Evolutionary conservation across 2,329 filamentous ascomycete species (phyloP).

Genomic region (Fusarium xyrophilum): DNA sequence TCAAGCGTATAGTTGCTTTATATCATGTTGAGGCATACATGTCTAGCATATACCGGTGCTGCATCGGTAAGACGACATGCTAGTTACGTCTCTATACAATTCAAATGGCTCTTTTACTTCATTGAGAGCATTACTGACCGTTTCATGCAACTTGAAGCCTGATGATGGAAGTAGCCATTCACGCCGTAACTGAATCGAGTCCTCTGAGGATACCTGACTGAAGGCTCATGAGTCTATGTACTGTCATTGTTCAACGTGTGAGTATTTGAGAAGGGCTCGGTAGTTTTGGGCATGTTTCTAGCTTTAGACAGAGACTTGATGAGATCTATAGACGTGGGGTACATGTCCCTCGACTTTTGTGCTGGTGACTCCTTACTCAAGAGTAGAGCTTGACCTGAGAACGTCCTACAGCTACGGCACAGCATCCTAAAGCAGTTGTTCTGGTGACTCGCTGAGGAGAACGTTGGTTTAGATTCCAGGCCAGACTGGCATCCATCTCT

Average conservation of each 20-base stretch:
- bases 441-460: neutral
- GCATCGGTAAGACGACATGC: neutral
- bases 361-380: neutral
- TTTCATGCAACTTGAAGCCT: no score
- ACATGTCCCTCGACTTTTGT: neutral
- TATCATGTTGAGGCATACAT: neutral
- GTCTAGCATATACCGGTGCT: neutral
- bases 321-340: rapidly evolving
- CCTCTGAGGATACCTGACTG: no score
- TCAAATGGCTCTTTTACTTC: neutral
- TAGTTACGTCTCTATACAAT: neutral
- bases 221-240: neutral
- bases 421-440: neutral
- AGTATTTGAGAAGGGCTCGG: neutral
- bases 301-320: neutral
- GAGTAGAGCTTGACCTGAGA: neutral
- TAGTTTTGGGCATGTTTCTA: neutral
- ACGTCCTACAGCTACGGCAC: neutral
- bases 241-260: neutral
- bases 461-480: neutral
- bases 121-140: no score
- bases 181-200: neutral
- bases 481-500: no score
- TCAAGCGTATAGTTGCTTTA: neutral
- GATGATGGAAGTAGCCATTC: neutral